Percentiles rank a stretch among this genome's conserved stretches.
These are phyloP conservation scores for Geotrichum histeridarum DNA, from an alignment of 1,139 yeast species.

Conservation along the genomic window DNA sequence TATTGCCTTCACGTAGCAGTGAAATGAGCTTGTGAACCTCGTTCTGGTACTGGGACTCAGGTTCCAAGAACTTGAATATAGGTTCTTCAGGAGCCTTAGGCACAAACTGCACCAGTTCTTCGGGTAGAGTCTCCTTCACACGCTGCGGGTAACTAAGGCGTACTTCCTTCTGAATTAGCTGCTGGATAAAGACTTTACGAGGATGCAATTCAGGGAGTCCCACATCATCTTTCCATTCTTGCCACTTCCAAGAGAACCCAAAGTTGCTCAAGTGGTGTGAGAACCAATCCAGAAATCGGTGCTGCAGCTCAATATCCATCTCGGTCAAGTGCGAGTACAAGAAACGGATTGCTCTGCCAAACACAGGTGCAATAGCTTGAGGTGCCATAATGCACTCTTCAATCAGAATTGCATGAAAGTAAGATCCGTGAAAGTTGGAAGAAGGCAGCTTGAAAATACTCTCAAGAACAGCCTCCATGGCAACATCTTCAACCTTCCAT, in stretches of 20 bases:
- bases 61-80: conserved; percentile 38
- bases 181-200: conserved; percentile 64
- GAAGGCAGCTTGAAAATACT: conserved; percentile 73
- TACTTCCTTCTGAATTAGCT: conserved; percentile 77
- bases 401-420: conserved; percentile 80
- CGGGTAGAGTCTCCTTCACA: conserved; percentile 70
- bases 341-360: conserved; percentile 88
- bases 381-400: conserved; percentile 86
- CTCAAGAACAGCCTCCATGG: conserved; percentile 75
- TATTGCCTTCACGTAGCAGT: conserved; percentile 31
- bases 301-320: conserved; percentile 70
- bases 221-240: conserved; percentile 60
- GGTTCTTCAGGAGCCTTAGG: conserved; percentile 45
- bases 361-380: conserved; percentile 87
- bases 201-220: conserved; percentile 54
- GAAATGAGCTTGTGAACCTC: conserved; percentile 37
- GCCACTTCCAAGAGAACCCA: conserved; percentile 97
- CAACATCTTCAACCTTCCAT: conserved; percentile 88
- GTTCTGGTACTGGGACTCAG: conserved; percentile 37
- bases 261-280: conserved; percentile 89
- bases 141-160: conserved; percentile 68
- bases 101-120: conserved; percentile 62
- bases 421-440: conserved; percentile 30
- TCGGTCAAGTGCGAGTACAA: conserved; percentile 64
- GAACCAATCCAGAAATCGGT: conserved; percentile 85